Base-by-base conservation (phyloP, 306 rosid species). In the Ormosia semicastrata region DNA sequence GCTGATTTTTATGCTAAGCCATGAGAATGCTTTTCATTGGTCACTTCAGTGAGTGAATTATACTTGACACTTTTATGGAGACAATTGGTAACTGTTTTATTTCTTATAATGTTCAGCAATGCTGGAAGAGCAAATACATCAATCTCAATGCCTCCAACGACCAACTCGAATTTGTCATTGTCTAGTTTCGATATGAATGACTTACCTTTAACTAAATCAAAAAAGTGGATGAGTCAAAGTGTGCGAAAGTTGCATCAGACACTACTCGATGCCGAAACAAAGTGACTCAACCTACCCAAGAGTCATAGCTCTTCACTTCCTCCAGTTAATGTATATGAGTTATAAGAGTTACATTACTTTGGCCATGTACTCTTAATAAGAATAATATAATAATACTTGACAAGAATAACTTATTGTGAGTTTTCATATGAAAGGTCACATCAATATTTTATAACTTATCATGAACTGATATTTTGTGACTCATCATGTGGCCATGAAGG, bases 121-220 rank as follows among this genome's bases (percentile, higher is more conserved):
- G 89, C 88, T 2, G 93, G 93, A 83, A 93, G 91, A 44, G 74
- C 83, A 40, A 71, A 40, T 33, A 59, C 84, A 2, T 86, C 94
- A 7, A 57, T 29, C 46, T 74, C 88, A 8, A 44, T 82, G 39
- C 50, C 79, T 30, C 63, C 84, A 3, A 2, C 81, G 11, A 59
- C 49, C 77, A 81, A 67, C 76, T 57, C 84, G 17, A 36, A 64
- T 65, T 60, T 71, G 33, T 83, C 84, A 5, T 70, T 80, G 1
- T 73, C 91, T 0, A 36, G 5, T 36, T 5, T 0, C 3, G 40
- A 36, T 5, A 36, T 2, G 40, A 36, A 36, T 2, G 40, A 4
- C 40, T 36, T 36, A 36, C 5, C 40, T 36, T 36, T 36, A 5
- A 3, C 40, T 5, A 4, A 36, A 4, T 36, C 40, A 36, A 4